phyloP scores from a whole-genome alignment of 2,329 filamentous ascomycete species.

The Aspergillus sp. region DNA sequence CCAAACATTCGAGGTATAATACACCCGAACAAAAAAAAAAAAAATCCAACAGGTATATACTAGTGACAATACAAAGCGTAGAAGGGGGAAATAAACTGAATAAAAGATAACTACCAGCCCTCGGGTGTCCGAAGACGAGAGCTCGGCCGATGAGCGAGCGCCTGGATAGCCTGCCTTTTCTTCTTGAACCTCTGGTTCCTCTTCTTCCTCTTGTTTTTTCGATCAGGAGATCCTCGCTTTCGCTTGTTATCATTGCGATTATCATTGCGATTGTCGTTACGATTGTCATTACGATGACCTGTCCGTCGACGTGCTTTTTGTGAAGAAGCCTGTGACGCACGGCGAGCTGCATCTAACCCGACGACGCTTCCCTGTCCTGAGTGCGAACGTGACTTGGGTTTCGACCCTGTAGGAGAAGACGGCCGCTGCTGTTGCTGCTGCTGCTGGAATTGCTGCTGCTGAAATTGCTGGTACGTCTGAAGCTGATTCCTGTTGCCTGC shows the following conservation, averaged over 20 bases:
- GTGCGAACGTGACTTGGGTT: neutral
- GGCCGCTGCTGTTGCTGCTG: neutral
- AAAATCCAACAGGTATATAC: neutral
- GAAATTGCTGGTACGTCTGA: neutral
- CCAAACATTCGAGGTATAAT: neutral
- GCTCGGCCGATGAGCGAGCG: neutral
- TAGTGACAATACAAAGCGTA: neutral
- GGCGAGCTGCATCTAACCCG: neutral
- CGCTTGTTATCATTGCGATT: neutral
- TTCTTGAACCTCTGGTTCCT: neutral
- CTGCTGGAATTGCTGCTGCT: neutral
- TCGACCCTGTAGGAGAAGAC: too few species aligned
- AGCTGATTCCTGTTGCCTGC: too few species aligned
- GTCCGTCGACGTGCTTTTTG: neutral
- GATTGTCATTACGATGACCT: neutral
- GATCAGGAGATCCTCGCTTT: neutral
- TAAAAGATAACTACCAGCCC: neutral
- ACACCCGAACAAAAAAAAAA: neutral
- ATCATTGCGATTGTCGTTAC: too few species aligned
- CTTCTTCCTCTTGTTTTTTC: neutral
- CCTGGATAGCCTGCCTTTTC: neutral
- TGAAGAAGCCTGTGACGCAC: neutral
- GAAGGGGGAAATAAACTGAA: neutral
- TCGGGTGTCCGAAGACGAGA: neutral
- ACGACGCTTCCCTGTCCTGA: neutral